A percentile compares a stretch with the other conserved stretches of the same genome.
Conservation (phyloP, 257 asterid species). For the Plantago major region DNA sequence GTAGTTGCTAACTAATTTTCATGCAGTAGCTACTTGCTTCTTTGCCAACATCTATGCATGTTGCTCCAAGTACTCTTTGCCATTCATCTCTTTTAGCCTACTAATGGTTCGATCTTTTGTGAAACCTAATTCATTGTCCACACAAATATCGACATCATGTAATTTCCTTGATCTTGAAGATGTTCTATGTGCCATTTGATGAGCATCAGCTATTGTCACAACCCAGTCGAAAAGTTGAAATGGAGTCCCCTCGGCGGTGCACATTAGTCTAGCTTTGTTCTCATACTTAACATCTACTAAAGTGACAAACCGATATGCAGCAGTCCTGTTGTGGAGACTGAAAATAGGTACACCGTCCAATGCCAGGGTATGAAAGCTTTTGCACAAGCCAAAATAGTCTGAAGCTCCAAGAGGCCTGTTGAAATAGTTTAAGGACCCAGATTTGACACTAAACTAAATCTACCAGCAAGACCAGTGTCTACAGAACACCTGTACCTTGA, state of each 20-base stretch:
- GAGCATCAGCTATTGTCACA: conserved; percentile 75
- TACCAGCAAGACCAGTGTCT: too few relatives aligned
- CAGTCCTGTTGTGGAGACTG: conserved; percentile 73
- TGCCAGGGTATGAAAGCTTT: conserved; percentile 77
- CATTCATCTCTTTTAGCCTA: conserved; percentile 74
- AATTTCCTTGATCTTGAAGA: conserved; percentile 81
- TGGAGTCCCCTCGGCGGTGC: conserved; percentile 87
- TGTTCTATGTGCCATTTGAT: conserved; percentile 75
- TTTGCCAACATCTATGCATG: conserved; percentile 43
- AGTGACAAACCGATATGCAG: conserved; percentile 95
- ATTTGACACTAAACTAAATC: too few relatives aligned
- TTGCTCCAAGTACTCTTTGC: conserved; percentile 74
- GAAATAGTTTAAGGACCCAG: too few relatives aligned
- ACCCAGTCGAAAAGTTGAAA: conserved; percentile 62
- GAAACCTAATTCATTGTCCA: conserved; percentile 88
- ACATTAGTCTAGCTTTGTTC: conserved; percentile 64
- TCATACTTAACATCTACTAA: conserved; percentile 96
- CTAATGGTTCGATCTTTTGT: conserved; percentile 95
- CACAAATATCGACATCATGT: conserved; percentile 79
- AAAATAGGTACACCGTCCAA: conserved; percentile 80
- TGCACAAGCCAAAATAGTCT: conserved; percentile 54
- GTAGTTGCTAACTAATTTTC: too few relatives aligned
- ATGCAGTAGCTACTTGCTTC: conserved; percentile 20
- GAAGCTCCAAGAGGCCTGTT: conserved; percentile 75
- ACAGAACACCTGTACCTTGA: too few relatives aligned